Evolutionary conservation across 2,329 filamentous ascomycete species (phyloP).

Genomic region (Exophiala phaeomuriformis): DNA sequence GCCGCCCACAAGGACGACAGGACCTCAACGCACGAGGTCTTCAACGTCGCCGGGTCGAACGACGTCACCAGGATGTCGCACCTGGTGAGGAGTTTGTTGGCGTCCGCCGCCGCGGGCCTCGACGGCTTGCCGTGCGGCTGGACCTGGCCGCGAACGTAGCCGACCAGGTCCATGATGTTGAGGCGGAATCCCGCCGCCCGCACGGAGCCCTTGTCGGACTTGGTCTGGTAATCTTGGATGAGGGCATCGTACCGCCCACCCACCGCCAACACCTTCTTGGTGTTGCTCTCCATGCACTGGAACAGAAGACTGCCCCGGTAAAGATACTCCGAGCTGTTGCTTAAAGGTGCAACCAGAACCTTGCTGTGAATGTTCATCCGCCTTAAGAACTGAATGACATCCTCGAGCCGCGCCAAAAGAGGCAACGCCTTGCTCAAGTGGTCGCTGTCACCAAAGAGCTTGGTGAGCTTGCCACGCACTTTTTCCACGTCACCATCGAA

Average conservation of each 20-base stretch:
- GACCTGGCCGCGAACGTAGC: constrained; percentile 18
- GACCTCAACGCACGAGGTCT: constrained; percentile 68
- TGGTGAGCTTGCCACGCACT: constrained; percentile 20
- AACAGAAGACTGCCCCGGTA: constrained; percentile 82
- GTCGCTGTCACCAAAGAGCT: constrained; percentile 48
- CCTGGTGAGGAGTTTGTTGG: constrained; percentile 25
- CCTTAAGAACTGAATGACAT: constrained; percentile 69
- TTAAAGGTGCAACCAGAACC: constrained; percentile 75
- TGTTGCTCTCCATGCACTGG: constrained; percentile 78
- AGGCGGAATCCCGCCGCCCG: constrained; percentile 79
- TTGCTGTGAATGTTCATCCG: constrained; percentile 68
- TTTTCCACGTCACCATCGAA: constrained; percentile 55
- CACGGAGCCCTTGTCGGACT: constrained; percentile 55
- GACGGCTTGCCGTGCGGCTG: constrained; percentile 5
- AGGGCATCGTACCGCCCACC: constrained; percentile 88
- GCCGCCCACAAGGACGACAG: constrained; percentile 73
- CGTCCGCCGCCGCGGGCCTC: constrained; percentile 1
- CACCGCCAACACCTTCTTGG: constrained; percentile 72
- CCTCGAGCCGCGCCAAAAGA: constrained; percentile 68
- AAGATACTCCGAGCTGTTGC: constrained; percentile 85
- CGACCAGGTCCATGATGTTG: constrained; percentile 23
- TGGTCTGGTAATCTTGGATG: constrained; percentile 74
- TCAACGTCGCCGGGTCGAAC: constrained; percentile 69
- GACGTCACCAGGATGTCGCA: constrained; percentile 88
- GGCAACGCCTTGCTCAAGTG: constrained; percentile 46